Conservation (phyloP, 164 flowering plant species). For the Magnolia kwangsiensis region DNA sequence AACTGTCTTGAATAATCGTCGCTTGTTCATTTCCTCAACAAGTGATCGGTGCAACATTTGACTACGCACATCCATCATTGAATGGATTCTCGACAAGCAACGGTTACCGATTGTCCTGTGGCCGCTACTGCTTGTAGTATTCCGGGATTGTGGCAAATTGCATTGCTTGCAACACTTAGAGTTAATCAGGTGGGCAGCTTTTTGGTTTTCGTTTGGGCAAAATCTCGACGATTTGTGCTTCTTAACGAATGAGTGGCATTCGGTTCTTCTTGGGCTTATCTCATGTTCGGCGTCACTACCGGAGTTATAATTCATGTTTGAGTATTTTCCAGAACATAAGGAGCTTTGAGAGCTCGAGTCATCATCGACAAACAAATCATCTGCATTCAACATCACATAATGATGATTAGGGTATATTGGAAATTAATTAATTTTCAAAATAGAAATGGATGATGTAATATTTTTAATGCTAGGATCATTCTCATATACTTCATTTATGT, state of each 20-base stretch:
- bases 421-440: not conserved
- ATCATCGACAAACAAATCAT: constrained; percentile 32
- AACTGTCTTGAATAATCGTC: constrained; percentile 74
- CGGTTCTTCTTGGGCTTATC: constrained; percentile 19
- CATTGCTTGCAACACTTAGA: constrained; percentile 7
- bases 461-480: too few relatives aligned
- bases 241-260: constrained; percentile 13
- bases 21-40: constrained; percentile 51
- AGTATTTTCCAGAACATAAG: constrained; percentile 38
- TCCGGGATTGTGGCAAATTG: not conserved
- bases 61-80: constrained; percentile 59
- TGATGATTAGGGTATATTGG: not conserved
- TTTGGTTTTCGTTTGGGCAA: constrained; percentile 31
- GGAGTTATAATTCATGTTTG: constrained; percentile 40
- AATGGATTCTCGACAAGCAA: constrained; percentile 29
- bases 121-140: not conserved
- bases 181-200: not conserved
- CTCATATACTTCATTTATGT: too few relatives aligned
- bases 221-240: constrained; percentile 41
- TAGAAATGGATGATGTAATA: not conserved
- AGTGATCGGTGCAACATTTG: constrained; percentile 60
- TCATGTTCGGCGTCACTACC: constrained; percentile 31
- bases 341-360: constrained; percentile 66
- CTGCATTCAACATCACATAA: constrained; percentile 26
- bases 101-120: not conserved